phyloP scores from a whole-genome alignment of 805 yeast species.

The Spathaspora arborariae region DNA sequence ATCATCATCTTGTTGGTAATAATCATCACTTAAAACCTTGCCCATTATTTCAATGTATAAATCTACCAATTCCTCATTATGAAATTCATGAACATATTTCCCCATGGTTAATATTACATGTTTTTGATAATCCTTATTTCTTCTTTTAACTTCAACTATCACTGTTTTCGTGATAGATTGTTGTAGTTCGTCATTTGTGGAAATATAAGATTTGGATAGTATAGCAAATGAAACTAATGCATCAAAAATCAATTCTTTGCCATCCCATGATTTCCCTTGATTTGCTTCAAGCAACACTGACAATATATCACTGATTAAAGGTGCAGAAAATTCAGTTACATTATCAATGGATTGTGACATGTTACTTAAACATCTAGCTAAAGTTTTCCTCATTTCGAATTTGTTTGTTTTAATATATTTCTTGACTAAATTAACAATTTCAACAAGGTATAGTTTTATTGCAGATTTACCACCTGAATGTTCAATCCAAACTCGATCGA shows the following conservation, averaged over 20 bases:
- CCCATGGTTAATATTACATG: slow-evolving; percentile 54
- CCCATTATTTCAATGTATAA: slow-evolving; percentile 35
- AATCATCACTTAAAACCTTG: slow-evolving; percentile 34
- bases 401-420: slow-evolving; percentile 50
- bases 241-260: slow-evolving; percentile 73
- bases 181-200: slow-evolving; percentile 20
- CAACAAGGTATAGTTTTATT: slow-evolving; percentile 62
- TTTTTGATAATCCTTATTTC: slow-evolving; percentile 60
- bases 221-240: slow-evolving; percentile 60
- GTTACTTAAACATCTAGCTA: slow-evolving; percentile 64
- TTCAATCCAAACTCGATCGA: slow-evolving; percentile 72
- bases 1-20: slow-evolving; percentile 34
- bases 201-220: slow-evolving; percentile 39
- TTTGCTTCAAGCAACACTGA: slow-evolving; percentile 55
- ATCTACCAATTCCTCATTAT: slow-evolving; percentile 29
- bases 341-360: slow-evolving; percentile 47
- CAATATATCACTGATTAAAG: slow-evolving; percentile 34
- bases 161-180: slow-evolving; percentile 43
- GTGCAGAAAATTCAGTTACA: slow-evolving; percentile 20
- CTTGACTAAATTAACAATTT: slow-evolving; percentile 55
- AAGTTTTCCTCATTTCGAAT: slow-evolving; percentile 62
- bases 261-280: slow-evolving; percentile 81
- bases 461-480: slow-evolving; percentile 71
- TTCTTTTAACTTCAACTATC: slow-evolving; percentile 58
- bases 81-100: slow-evolving; percentile 39